These are phyloP conservation scores for Daldinia eschscholtzii DNA, from an alignment of 2,329 filamentous ascomycete genomes.

Conservation along the genomic window DNA sequence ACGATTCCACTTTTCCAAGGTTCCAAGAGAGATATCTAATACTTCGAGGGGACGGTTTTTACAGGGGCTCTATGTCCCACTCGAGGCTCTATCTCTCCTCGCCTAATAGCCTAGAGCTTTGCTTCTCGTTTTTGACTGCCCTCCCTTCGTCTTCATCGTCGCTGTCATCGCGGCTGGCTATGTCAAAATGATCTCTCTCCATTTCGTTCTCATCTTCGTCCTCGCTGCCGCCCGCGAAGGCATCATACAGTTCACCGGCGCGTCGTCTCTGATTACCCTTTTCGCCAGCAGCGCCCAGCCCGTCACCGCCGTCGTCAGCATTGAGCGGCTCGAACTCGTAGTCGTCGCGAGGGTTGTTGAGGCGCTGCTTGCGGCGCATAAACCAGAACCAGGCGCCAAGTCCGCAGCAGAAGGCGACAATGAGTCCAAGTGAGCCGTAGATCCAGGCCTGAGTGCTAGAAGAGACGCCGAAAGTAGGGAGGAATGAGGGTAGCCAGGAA, in stretches of 20 bases:
- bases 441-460: constrained; percentile 94
- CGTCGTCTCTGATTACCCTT: constrained; percentile 65
- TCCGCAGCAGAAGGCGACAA: constrained; percentile 83
- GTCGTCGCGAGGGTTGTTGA: constrained; percentile 80
- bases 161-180: constrained; percentile 63
- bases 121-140: constrained; percentile 24
- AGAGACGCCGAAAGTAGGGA: constrained; percentile 90
- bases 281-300: constrained; percentile 59
- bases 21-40: neutral
- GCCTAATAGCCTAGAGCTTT: constrained; percentile 40
- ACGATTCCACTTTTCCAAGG: neutral
- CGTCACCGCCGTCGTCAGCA: constrained; percentile 77
- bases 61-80: constrained; percentile 1
- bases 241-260: constrained; percentile 95
- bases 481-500: constrained; percentile 84
- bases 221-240: constrained; percentile 87
- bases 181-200: constrained; percentile 51
- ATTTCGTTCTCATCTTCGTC: constrained; percentile 76
- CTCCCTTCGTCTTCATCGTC: constrained; percentile 35
- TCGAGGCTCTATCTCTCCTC: constrained; percentile 28
- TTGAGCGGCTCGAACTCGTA: constrained; percentile 97
- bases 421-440: constrained; percentile 86
- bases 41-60: neutral
- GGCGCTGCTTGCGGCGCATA: constrained; percentile 80
- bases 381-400: constrained; percentile 86